A percentile compares a stretch with the other conserved stretches of the same genome.
These are phyloP conservation scores for Curvularia lunata DNA, from an alignment of 2,329 filamentous ascomycete genomes.

Conservation along the genomic window DNA sequence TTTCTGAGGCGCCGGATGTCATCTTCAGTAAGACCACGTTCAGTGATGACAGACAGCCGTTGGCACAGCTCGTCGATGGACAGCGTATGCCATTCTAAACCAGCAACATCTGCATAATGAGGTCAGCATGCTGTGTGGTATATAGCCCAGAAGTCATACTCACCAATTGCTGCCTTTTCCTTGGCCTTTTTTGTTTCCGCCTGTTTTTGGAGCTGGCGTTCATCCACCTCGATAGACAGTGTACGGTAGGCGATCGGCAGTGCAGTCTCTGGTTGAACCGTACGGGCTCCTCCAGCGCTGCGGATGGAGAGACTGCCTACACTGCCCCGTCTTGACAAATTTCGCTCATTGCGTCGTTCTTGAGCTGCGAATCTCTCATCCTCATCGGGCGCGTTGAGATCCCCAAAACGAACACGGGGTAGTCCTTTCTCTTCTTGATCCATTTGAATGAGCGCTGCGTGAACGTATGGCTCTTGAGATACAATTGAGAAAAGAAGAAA, in stretches of 20 bases:
- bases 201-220: slow-evolving; percentile 39
- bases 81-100: slow-evolving; percentile 72
- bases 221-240: slow-evolving; percentile 53
- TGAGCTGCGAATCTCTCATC: slow-evolving; percentile 40
- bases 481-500: slow-evolving; percentile 11
- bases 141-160: not conserved
- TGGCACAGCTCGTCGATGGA: slow-evolving; percentile 63
- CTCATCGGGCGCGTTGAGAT: slow-evolving; percentile 38
- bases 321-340: slow-evolving; percentile 45
- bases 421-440: slow-evolving; percentile 35
- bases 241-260: slow-evolving; percentile 55
- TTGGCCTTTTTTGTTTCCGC: slow-evolving; percentile 40
- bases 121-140: slow-evolving; percentile 20
- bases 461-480: slow-evolving; percentile 10
- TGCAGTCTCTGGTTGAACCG: slow-evolving; percentile 52
- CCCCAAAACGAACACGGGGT: slow-evolving; percentile 29
- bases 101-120: slow-evolving; percentile 47
- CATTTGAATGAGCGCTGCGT: slow-evolving; percentile 24
- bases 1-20: slow-evolving; percentile 62
- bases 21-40: slow-evolving; percentile 65
- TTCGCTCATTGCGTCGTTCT: slow-evolving; percentile 32
- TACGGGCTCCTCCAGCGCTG: slow-evolving; percentile 42
- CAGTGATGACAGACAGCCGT: slow-evolving; percentile 63
- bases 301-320: slow-evolving; percentile 45
- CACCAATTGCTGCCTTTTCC: slow-evolving; percentile 45